These are phyloP conservation scores for Dendryphion nanum DNA, from an alignment of 2,329 filamentous ascomycete genomes.

Conservation along the genomic window DNA sequence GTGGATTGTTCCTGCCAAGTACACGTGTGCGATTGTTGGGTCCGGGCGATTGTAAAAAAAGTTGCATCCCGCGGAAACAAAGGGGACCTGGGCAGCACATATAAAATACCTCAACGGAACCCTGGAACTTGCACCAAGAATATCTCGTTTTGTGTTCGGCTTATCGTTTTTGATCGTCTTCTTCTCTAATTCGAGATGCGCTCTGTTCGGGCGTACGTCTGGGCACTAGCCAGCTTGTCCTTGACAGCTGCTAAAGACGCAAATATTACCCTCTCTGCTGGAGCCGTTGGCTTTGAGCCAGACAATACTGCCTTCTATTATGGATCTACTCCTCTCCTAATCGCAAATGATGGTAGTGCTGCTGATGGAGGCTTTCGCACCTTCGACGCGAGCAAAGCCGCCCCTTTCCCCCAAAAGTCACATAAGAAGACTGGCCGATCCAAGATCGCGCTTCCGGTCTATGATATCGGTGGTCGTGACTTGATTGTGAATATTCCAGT, in stretches of 20 bases:
- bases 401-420: slow-evolving; percentile 10
- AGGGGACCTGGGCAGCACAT: no score
- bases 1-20: no score
- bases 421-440: slow-evolving; percentile 26
- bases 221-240: not conserved
- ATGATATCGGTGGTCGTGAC: slow-evolving; percentile 13
- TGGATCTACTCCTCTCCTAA: slow-evolving; percentile 14
- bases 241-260: not conserved
- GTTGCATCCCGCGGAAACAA: no score
- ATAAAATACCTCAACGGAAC: no score
- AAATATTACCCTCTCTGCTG: not conserved
- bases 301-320: slow-evolving; percentile 30
- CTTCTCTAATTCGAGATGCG: no score
- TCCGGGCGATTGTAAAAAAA: no score
- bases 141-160: no score
- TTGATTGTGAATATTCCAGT: not conserved
- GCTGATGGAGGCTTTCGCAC: slow-evolving; percentile 26
- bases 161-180: no score
- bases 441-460: slow-evolving; percentile 23
- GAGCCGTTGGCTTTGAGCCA: slow-evolving; percentile 14
- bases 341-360: slow-evolving; percentile 29
- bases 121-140: no score
- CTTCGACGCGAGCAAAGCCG: slow-evolving; percentile 11
- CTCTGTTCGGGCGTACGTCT: no score
- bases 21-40: no score